Base-by-base conservation (phyloP, 805 yeast species). In the Naumovozyma dairenensis region DNA sequence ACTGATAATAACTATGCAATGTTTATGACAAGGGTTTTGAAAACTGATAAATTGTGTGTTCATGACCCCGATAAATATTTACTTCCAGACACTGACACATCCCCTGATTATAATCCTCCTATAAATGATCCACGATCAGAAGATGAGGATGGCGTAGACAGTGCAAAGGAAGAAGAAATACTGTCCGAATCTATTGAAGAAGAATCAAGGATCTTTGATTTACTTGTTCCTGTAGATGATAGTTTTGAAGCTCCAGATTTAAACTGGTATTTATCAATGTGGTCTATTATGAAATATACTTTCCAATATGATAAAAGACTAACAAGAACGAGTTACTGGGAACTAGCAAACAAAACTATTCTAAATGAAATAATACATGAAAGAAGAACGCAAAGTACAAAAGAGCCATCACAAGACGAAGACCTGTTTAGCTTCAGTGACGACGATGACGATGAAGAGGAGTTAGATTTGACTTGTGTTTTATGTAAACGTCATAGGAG, bases 401-500 rank as follows among this genome's bases (percentile, higher is more conserved):
- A 29, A 35, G 42, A 10, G 36, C 41, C 22, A 9, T 26, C 16
- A 25, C 35, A 25, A 24, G 21, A 13, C 25, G 27, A 35, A 13
- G 22, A 30, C 6, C 16, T 24, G n/a, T 3, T 10, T 15, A 10
- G 6, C 12, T 15, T 17, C 4, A 21, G 16, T 6, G 21, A 34
- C 9, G 32, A 32, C 5, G 29, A 36, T n/a, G 44, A 47, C 14
- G 55, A 45, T 12, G 53, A 53, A 2, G 61, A 55, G 6, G 62
- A 57, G 6, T 46, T 59, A 3, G 53, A 63, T 16, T 43, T 72
- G 5, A 62, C 64, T 5, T 86, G 96, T 58, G 94, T 83, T 5
- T 78, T 87, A 2, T 87, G 96, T 53, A 89, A 80, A 45, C 66
- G 69, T 4, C 74, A 79, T 37, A 71, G 75, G 4, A 66, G 96